Evolutionary conservation across 768 basidiomycete species (phyloP), one percentile per base, ranked within the genome.

Genomic region (Tylopilus balloui): DNA sequence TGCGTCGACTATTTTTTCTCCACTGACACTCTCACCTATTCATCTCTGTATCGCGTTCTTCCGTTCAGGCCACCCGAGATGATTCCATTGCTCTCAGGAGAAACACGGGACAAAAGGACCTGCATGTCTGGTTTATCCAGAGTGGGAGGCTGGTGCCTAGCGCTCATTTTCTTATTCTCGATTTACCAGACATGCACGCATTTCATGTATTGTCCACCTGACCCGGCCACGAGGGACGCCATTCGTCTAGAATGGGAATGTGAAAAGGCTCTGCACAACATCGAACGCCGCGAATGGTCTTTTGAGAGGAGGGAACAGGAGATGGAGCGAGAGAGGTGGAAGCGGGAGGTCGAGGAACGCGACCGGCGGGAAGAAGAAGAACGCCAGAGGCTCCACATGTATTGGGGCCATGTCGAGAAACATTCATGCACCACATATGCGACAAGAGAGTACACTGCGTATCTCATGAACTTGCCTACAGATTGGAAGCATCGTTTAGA

Each of bases 391-490:
- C 55, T 55, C 11, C 42, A 54, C 14, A 59, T 70, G 47, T 60
- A 28, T 29, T 65, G 60, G 63, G 58, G 35, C 3, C 9, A 31
- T 6, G 41, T 66, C 2, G 43, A 54, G 14, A 34, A 50, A 8
- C 55, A 60, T 39, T 27, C 28, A 15, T 70, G 69, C 48, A 59
- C 47, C 21, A 58, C 61, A 0, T 68, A 64, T 43, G 64, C 53
- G 0, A 60, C 63, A 3, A 58, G 64, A 37, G 57, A 58, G 35
- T 69, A 70, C n/a, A 57, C 61, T 1, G 69, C 69, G 0, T 48
- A 50, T 5, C 48, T 70, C 3, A 55, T 54, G 42, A 68, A 68
- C 34, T 38, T 69, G n/a, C 68, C 66, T 4, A 24, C 9, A 0
- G 38, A 44, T 15, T 61, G 62, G 47, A 34, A 32, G 6, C 55